A percentile compares a stretch with the other conserved stretches of the same genome.
Evolutionary conservation across 169 alveolate species (phyloP).

Genomic region (Plasmodium gaboni): DNA sequence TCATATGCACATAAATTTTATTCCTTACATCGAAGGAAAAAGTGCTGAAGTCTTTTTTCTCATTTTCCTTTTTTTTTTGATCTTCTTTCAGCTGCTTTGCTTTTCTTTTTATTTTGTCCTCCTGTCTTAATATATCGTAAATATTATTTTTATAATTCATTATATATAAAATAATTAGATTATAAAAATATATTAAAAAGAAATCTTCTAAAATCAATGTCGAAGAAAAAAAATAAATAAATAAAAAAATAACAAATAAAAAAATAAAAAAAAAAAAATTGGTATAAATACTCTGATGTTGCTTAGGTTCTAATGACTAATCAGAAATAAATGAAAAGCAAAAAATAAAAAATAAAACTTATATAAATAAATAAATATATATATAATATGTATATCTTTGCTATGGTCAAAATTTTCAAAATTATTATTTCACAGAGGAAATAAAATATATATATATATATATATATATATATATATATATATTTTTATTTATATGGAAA

Average conservation of each 20-base stretch:
- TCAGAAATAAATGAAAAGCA: too few species aligned
- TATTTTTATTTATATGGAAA: background rate
- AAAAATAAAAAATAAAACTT: background rate
- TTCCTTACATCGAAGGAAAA: slow-evolving; percentile 50
- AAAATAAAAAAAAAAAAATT: too few species aligned
- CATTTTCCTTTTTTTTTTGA: slow-evolving; percentile 52
- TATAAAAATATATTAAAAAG: too few species aligned
- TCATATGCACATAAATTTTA: background rate
- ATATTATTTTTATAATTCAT: slow-evolving; percentile 48
- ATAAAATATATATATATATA: background rate
- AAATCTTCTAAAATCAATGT: too few species aligned
- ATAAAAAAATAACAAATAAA: too few species aligned
- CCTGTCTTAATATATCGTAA: slow-evolving; percentile 42
- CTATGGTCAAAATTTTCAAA: background rate
- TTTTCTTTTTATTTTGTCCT: slow-evolving; percentile 57
- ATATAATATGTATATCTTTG: background rate
- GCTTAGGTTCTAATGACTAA: too few species aligned
- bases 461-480: background rate
- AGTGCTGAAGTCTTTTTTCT: slow-evolving; percentile 28
- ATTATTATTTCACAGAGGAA: too few species aligned
- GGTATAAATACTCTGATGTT: too few species aligned
- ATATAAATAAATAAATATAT: background rate
- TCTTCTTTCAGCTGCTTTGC: slow-evolving; percentile 38
- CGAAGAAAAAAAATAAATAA: too few species aligned
- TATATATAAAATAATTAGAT: background rate